phyloP scores from a whole-genome alignment of 2,329 filamentous ascomycete genomes.

The Colletotrichum eleusines region DNA sequence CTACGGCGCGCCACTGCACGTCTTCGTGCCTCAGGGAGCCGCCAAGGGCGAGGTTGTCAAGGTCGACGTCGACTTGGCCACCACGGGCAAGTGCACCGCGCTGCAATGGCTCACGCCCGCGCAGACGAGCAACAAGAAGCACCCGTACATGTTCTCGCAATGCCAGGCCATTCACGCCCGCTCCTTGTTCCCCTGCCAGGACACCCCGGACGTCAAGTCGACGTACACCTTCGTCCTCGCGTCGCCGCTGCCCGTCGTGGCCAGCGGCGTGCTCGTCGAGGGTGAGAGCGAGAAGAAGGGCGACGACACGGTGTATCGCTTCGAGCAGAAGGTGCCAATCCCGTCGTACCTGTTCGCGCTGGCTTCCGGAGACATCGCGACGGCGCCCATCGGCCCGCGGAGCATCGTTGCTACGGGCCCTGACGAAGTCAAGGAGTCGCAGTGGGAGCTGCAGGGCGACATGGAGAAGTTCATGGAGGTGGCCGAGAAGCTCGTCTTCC shows the following conservation, averaged over 20 bases:
- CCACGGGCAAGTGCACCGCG: constrained; percentile 89
- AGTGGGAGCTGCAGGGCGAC: constrained; percentile 92
- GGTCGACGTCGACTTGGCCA: constrained; percentile 77
- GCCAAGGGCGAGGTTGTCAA: constrained; percentile 65
- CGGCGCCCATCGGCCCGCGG: constrained; percentile 86
- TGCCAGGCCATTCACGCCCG: constrained; percentile 96
- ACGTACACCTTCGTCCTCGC: constrained; percentile 90
- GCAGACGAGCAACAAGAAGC: constrained; percentile 95
- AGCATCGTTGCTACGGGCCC: constrained; percentile 90
- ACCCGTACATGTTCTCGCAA: constrained; percentile 98
- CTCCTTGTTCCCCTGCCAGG: constrained; percentile 95
- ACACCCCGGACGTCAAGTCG: constrained; percentile 98
- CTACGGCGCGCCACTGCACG: constrained; percentile 78
- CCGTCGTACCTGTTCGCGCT: constrained; percentile 96
- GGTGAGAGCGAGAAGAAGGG: constrained; percentile 62
- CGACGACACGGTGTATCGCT: constrained; percentile 79
- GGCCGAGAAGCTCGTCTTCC: constrained; percentile 84
- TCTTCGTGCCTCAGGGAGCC: constrained; percentile 69
- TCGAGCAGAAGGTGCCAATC: constrained; percentile 92
- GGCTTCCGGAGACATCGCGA: constrained; percentile 85
- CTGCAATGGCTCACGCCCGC: constrained; percentile 95
- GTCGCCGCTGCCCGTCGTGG: constrained; percentile 89
- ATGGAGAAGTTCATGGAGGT: constrained; percentile 93
- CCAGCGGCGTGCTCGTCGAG: constrained; percentile 78
- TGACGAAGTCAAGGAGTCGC: constrained; percentile 84